Conservation (phyloP, 257 asterid genomes). For the Solanum chilense region DNA sequence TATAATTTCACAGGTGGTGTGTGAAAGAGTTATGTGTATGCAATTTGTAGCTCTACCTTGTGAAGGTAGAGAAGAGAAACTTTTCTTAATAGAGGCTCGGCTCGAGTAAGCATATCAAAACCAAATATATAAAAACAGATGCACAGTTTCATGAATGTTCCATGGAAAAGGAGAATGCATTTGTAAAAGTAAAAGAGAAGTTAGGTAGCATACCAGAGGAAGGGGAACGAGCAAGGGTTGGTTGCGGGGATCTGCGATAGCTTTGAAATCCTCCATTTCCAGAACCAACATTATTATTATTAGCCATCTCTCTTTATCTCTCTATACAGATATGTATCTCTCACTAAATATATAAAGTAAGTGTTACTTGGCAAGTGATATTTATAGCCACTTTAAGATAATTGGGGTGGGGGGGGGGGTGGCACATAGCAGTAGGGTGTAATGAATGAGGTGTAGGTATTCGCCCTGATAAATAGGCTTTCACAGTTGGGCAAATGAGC, state of each 20-base stretch:
- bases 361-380: background rate
- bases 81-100: background rate
- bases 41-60: background rate
- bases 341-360: background rate
- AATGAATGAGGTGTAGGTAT: conserved; percentile 44
- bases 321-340: background rate
- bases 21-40: background rate
- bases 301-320: background rate
- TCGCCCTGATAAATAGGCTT: conserved; percentile 37
- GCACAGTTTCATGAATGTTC: background rate
- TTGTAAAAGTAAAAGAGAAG: background rate
- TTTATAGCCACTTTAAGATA: conserved; percentile 8
- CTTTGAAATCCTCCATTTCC: conserved; percentile 49
- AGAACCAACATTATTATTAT: conserved; percentile 8
- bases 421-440: conserved; percentile 47
- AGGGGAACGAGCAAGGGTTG: background rate
- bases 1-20: background rate
- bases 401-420: background rate
- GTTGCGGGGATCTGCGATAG: conserved; percentile 29
- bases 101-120: background rate
- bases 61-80: background rate
- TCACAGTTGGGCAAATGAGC: conserved; percentile 26
- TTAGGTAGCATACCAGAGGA: background rate
- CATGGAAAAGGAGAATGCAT: background rate
- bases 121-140: background rate